Conservation (phyloP, 2,329 filamentous ascomycete genomes). For the Ceratocystis cubensis region DNA sequence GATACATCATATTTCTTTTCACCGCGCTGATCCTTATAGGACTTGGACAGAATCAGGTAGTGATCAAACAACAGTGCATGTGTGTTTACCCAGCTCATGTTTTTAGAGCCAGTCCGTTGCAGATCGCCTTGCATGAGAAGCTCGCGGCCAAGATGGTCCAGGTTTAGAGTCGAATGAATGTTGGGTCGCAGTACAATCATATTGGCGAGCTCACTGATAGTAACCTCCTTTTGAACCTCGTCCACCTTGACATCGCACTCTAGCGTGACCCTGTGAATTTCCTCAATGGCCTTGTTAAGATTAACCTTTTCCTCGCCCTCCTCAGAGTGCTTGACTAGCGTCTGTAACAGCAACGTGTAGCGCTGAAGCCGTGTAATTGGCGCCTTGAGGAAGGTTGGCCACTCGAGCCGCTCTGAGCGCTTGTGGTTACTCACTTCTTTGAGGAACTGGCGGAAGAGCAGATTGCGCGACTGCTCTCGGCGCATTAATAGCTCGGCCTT, state of each 20-base stretch:
- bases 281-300: conserved; percentile 69
- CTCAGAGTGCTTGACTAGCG: conserved; percentile 66
- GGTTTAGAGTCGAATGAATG: conserved; percentile 78
- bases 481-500: conserved; percentile 71
- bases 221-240: conserved; percentile 82
- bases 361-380: conserved; percentile 87
- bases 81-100: conserved; percentile 87
- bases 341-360: conserved; percentile 71
- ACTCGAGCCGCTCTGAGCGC: conserved; percentile 69
- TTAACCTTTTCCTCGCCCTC: conserved; percentile 87
- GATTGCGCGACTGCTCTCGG: conserved; percentile 71
- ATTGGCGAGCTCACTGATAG: conserved; percentile 67
- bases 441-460: conserved; percentile 75
- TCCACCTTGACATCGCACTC: conserved; percentile 90
- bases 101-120: conserved; percentile 74
- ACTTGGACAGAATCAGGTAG: conserved; percentile 86
- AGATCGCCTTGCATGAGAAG: conserved; percentile 82
- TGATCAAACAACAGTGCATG: conserved; percentile 93
- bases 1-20: conserved; percentile 89
- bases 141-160: conserved; percentile 86
- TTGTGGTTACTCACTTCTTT: conserved; percentile 68
- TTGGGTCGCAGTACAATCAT: conserved; percentile 78
- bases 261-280: conserved; percentile 76
- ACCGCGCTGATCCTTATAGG: conserved; percentile 56
- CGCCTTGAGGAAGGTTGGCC: conserved; percentile 88